These are phyloP conservation scores for Dryas integrifolia DNA, from an alignment of 331 rosid species.

Conservation along the genomic window DNA sequence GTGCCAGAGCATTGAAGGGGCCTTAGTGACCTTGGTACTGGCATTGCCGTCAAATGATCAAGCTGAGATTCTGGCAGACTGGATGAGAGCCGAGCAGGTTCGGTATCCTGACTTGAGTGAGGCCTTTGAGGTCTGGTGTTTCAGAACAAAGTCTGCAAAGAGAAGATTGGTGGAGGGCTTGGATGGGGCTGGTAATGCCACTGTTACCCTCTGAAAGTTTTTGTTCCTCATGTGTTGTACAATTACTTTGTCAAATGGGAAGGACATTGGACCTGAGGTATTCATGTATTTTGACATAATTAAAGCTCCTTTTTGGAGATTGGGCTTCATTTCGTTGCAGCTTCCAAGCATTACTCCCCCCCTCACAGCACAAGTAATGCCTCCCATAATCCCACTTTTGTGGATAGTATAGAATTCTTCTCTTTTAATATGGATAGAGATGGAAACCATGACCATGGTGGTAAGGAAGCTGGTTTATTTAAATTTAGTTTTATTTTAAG, in stretches of 20 bases:
- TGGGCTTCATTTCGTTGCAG: constrained; percentile 3
- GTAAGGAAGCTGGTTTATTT: too few species aligned
- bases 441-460: too few species aligned
- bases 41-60: constrained; percentile 89
- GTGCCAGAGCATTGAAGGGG: constrained; percentile 80
- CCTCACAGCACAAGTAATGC: too few species aligned
- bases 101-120: constrained; percentile 81
- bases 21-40: constrained; percentile 63
- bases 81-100: constrained; percentile 61
- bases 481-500: too few species aligned
- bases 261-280: not conserved
- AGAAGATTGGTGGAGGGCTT: constrained; percentile 73
- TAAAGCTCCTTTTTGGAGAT: constrained; percentile 7
- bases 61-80: constrained; percentile 83
- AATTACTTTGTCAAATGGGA: not conserved
- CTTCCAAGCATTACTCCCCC: too few species aligned
- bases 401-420: too few species aligned
- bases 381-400: too few species aligned
- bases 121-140: constrained; percentile 94
- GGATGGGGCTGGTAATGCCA: constrained; percentile 39
- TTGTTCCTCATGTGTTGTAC: not conserved
- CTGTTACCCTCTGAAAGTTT: constrained; percentile 31
- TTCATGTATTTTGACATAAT: not conserved
- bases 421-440: too few species aligned
- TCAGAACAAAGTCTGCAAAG: constrained; percentile 83